Evolutionary conservation across 768 basidiomycete species (phyloP).

Genomic region (Leccinum incarnatum): DNA sequence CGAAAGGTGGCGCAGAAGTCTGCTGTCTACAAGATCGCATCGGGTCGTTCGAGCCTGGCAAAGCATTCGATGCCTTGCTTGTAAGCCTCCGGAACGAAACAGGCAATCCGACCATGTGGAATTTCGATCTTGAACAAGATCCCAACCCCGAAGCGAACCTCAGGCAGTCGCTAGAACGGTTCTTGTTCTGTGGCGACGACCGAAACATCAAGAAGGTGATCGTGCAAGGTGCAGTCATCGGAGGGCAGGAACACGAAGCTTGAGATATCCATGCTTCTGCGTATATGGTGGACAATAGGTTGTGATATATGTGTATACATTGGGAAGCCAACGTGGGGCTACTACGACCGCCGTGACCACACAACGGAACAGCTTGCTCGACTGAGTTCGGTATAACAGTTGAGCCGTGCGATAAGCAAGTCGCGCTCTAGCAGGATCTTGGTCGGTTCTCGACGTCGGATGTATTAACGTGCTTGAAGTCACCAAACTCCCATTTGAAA

Average conservation of each 20-base stretch:
- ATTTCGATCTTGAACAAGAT: slow-evolving; percentile 35
- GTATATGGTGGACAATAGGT: slow-evolving; percentile 7
- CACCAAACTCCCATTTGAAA: slow-evolving; percentile 72
- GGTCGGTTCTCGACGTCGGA: not conserved
- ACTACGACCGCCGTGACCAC: not conserved
- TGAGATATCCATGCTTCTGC: slow-evolving; percentile 4
- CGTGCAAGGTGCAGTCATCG: slow-evolving; percentile 78
- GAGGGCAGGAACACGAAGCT: slow-evolving; percentile 51
- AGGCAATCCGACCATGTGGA: slow-evolving; percentile 60
- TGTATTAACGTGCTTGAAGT: slow-evolving; percentile 33
- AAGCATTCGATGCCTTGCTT: slow-evolving; percentile 87
- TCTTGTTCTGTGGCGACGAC: slow-evolving; percentile 85
- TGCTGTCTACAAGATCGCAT: slow-evolving; percentile 65
- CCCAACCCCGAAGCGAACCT: slow-evolving; percentile 37
- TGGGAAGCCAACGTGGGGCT: slow-evolving; percentile 1
- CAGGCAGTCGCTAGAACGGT: slow-evolving; percentile 68
- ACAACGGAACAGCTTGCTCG: not conserved
- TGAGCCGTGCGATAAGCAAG: slow-evolving; percentile 2
- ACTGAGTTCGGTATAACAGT: not conserved
- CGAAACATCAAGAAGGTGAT: slow-evolving; percentile 80
- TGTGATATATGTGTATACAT: not conserved
- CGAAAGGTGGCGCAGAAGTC: slow-evolving; percentile 84
- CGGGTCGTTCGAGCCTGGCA: slow-evolving; percentile 78
- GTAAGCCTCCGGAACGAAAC: slow-evolving; percentile 55
- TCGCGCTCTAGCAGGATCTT: not conserved